phyloP scores from a whole-genome alignment of 1,139 yeast species.

The Magnusiomyces paraingens region DNA sequence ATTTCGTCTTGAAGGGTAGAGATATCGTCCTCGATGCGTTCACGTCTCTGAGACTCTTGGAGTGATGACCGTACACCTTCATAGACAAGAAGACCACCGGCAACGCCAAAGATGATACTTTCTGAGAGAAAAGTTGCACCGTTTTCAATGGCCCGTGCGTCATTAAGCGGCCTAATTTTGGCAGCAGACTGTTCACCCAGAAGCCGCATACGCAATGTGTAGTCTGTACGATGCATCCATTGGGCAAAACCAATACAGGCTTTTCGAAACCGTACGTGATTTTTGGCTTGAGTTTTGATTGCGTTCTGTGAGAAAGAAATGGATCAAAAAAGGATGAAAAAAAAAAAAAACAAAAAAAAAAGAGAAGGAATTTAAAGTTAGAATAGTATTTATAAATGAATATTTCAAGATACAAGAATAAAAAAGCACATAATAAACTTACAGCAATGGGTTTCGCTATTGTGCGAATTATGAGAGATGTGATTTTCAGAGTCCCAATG shows the following conservation, averaged over 20 bases:
- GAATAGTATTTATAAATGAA: neutral
- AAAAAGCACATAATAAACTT: slow-evolving; percentile 21
- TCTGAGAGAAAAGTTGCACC: slow-evolving; percentile 82
- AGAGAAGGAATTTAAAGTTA: neutral
- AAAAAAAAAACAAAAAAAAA: neutral
- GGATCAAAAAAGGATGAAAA: neutral
- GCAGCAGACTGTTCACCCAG: slow-evolving; percentile 49
- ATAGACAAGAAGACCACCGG: slow-evolving; percentile 69
- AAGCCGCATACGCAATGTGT: slow-evolving; percentile 53
- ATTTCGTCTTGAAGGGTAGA: slow-evolving; percentile 63
- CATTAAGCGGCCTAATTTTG: slow-evolving; percentile 72
- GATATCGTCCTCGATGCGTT: slow-evolving; percentile 62
- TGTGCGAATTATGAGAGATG: slow-evolving; percentile 68
- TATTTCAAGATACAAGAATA: neutral
- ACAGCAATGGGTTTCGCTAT: slow-evolving; percentile 77
- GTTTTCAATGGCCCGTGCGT: slow-evolving; percentile 72
- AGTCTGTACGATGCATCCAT: slow-evolving; percentile 60
- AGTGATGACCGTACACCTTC: slow-evolving; percentile 65
- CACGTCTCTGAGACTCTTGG: slow-evolving; percentile 57
- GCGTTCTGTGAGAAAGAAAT: slow-evolving; percentile 34
- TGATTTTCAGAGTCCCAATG: slow-evolving; percentile 61
- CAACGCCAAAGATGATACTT: slow-evolving; percentile 67
- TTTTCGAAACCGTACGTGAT: slow-evolving; percentile 57
- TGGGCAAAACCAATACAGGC: slow-evolving; percentile 72
- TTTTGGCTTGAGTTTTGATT: slow-evolving; percentile 69